A percentile compares a stretch with the other conserved stretches of the same genome.
These are phyloP conservation scores for Poteriospumella lacustris DNA, from an alignment of 108 stramenopile genomes.

Conservation along the genomic window DNA sequence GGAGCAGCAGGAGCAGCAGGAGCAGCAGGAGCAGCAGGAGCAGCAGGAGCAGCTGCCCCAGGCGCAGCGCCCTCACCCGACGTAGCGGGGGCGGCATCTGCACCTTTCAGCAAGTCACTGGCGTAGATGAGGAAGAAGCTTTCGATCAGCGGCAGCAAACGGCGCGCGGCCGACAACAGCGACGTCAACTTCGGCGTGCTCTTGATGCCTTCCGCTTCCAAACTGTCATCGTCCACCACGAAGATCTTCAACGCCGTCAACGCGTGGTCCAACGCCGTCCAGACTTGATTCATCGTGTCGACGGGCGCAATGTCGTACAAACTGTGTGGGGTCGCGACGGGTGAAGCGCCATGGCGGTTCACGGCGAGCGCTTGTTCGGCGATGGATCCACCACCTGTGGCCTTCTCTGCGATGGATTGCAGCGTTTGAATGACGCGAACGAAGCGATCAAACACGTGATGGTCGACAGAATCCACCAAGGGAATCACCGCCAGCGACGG, in stretches of 20 bases:
- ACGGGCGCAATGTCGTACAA: not conserved
- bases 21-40: not conserved
- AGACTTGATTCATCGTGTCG: not conserved
- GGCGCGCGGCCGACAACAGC: slow-evolving; percentile 69
- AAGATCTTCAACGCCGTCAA: not conserved
- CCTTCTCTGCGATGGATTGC: slow-evolving; percentile 17
- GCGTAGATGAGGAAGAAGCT: slow-evolving; percentile 86
- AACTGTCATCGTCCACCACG: slow-evolving; percentile 26
- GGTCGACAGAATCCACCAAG: not conserved
- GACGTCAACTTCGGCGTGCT: slow-evolving; percentile 69
- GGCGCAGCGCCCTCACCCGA: not conserved
- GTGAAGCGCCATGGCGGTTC: no score
- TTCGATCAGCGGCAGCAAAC: slow-evolving; percentile 88
- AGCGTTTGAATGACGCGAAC: slow-evolving; percentile 17
- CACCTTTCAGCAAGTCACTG: slow-evolving; percentile 24
- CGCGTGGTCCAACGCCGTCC: slow-evolving; percentile 31
- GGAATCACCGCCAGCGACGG: no score
- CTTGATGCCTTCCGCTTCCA: no score
- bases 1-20: slow-evolving; percentile 3
- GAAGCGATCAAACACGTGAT: slow-evolving; percentile 8
- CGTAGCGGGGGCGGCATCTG: not conserved
- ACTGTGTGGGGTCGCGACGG: no score
- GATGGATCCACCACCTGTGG: no score
- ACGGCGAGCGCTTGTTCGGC: no score
- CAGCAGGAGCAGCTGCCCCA: not conserved